Evolutionary conservation across 768 basidiomycete species (phyloP).

Genomic region (Phylloporus sp.): DNA sequence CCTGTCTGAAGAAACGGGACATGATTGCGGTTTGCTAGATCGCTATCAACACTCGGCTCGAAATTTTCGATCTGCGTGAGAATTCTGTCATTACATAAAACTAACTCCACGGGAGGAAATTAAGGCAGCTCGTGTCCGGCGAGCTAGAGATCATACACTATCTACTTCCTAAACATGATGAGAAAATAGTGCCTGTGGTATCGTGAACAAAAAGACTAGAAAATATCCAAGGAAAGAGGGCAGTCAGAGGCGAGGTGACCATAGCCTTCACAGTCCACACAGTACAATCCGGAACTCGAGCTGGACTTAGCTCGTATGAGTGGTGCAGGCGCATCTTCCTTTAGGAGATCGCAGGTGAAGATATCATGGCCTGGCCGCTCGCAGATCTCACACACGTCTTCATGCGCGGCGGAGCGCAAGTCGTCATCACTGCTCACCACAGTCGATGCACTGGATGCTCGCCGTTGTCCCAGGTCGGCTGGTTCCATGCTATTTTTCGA

Average conservation of each 20-base stretch:
- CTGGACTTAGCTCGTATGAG: constrained; percentile 15
- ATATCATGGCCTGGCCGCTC: constrained; percentile 83
- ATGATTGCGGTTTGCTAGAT: constrained; percentile 38
- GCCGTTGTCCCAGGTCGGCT: constrained; percentile 25
- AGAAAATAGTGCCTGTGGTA: constrained; percentile 4
- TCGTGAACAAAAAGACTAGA: constrained; percentile 39
- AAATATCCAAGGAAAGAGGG: constrained; percentile 83
- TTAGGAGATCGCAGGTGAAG: constrained; percentile 74
- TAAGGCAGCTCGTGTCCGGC: constrained; percentile 10
- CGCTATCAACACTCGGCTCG: constrained; percentile 17
- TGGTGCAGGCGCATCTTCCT: constrained; percentile 41
- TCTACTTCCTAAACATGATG: constrained; percentile 13
- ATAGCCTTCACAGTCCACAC: constrained; percentile 79
- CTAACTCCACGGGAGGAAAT: neutral
- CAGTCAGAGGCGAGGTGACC: constrained; percentile 76
- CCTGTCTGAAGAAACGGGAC: constrained; percentile 89
- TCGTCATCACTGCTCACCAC: constrained; percentile 24
- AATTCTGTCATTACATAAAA: constrained; percentile 20
- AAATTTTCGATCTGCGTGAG: constrained; percentile 20
- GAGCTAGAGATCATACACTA: constrained; percentile 18
- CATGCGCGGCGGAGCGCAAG: constrained; percentile 20
- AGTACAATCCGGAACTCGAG: constrained; percentile 45
- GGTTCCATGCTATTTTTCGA: constrained; percentile 44
- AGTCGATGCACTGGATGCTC: constrained; percentile 19
- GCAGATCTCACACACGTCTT: constrained; percentile 77